phyloP scores from a whole-genome alignment of 2,329 filamentous ascomycete genomes.

The Corynespora cassiicola region DNA sequence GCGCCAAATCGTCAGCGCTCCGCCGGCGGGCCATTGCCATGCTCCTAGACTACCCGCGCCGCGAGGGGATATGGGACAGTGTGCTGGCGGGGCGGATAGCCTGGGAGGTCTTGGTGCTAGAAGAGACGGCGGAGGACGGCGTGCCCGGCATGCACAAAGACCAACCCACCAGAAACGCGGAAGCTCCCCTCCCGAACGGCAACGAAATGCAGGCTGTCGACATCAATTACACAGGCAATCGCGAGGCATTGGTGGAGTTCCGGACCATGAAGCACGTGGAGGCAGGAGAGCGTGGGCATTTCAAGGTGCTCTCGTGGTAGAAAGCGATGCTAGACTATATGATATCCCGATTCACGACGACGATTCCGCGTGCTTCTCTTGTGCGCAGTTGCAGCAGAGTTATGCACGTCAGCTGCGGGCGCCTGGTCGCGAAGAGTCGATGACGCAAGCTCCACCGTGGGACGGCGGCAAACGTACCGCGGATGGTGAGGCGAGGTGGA shows the following conservation, averaged over 20 bases:
- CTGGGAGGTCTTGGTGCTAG: slow-evolving; percentile 28
- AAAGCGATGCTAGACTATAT: no score
- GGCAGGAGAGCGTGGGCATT: slow-evolving; percentile 19
- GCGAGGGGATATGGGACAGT: slow-evolving; percentile 63
- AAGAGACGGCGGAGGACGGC: slow-evolving; percentile 28
- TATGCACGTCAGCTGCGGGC: slow-evolving; percentile 3
- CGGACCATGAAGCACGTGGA: slow-evolving; percentile 23
- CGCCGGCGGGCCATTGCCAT: slow-evolving; percentile 32
- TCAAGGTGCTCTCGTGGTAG: no score
- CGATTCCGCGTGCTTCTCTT: not conserved
- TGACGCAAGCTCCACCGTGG: slow-evolving; percentile 4
- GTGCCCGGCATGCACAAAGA: slow-evolving; percentile 11
- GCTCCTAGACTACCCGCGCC: slow-evolving; percentile 32
- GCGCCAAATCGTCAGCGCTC: slow-evolving; percentile 23
- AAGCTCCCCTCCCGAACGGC: slow-evolving; percentile 12
- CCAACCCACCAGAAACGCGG: not conserved
- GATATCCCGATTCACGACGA: not conserved
- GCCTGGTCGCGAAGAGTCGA: not conserved
- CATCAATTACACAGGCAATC: slow-evolving; percentile 26
- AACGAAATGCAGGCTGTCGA: slow-evolving; percentile 15
- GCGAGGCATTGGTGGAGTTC: slow-evolving; percentile 28
- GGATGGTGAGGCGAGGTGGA: no score
- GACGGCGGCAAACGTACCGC: slow-evolving; percentile 6
- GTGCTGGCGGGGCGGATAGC: slow-evolving; percentile 62
- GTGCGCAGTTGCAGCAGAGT: not conserved